Evolutionary conservation across 2,329 filamentous ascomycete genomes (phyloP), one percentile per base, ranked within the genome.

Genomic region (Colletotrichum sp.): DNA sequence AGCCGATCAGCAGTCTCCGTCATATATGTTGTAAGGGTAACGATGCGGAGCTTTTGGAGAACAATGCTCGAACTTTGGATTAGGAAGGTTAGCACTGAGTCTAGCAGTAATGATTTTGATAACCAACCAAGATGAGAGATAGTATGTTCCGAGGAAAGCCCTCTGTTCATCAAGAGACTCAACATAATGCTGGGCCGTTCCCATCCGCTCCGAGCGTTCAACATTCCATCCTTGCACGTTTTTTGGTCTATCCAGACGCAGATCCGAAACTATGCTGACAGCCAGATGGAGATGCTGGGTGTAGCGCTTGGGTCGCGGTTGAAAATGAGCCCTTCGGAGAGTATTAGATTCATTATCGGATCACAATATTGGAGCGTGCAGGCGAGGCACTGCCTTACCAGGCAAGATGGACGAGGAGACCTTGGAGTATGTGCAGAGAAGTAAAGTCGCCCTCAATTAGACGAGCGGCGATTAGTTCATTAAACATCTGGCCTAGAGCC

Each of bases 281-380:
- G 83, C 82, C 8, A 84, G 78, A 26, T 80, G 79, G 1, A 84
- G 30, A 44, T 84, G 81, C 21, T 84, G 83, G 1, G 79, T 81
- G 49, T 81, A 81, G 55, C 79, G 80, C 66, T 81, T 78, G 3
- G 79, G 79, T 6, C 78, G 72, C 21, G 81, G 81, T 28, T 83
- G 83, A 52, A 80, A 84, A 72, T 84, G 83, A 4, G 82, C 83
- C 82, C 82, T 84, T 39, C 15, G 6, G 24, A 8, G 10, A 24
- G 39, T 10, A 55, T 76, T 13, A 76, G 63, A 63, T 10, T 26
- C 28, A 4, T 4, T 7, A n/a, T 49, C 44, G 2, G 13, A 21
- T 16, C 16, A n/a, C 21, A 15, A 67, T 18, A 49, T 13, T 12
- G 8, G 7, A 6, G 30, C 13, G 15, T 26, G 18, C 1, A 5